Percentiles rank a stretch among this genome's conserved stretches.
Evolutionary conservation across 2,329 filamentous ascomycete species (phyloP).

Genomic region (Alternaria ventricosa): DNA sequence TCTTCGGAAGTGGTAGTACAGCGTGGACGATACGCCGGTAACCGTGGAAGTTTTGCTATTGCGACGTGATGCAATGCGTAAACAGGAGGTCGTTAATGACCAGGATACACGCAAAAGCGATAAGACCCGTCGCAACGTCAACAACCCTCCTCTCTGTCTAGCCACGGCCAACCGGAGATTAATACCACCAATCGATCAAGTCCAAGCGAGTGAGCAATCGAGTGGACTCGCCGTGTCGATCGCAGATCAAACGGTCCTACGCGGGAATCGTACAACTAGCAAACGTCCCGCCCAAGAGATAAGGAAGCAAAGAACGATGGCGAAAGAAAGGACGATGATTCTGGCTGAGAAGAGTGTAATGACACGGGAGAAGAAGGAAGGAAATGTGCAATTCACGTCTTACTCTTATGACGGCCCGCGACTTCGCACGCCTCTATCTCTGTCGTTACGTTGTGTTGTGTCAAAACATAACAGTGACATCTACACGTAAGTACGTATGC

Average conservation of each 20-base stretch:
- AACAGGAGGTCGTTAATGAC: not conserved
- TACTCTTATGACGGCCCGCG: not conserved
- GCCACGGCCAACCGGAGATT: not conserved
- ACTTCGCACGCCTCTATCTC: constrained; percentile 18
- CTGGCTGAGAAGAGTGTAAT: not conserved
- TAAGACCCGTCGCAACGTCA: not conserved
- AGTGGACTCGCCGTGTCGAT: not conserved
- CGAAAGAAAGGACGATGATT: not conserved
- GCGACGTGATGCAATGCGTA: not conserved
- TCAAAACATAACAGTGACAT: not conserved
- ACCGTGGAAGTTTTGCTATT: not conserved
- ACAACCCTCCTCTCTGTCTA: not conserved
- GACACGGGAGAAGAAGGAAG: not conserved
- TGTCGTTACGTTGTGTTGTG: not conserved
- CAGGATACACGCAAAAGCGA: not conserved
- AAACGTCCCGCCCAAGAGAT: not conserved
- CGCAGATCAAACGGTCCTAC: not conserved
- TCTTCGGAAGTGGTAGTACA: not conserved
- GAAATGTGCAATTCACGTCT: not conserved
- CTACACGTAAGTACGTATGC: constrained; percentile 19
- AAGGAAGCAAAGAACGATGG: not conserved
- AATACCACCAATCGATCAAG: not conserved
- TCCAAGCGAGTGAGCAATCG: not conserved
- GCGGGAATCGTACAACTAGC: not conserved
- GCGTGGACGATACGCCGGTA: not conserved